These are phyloP conservation scores for Boletus vinaceobasis DNA, from an alignment of 768 basidiomycete species.

Conservation along the genomic window DNA sequence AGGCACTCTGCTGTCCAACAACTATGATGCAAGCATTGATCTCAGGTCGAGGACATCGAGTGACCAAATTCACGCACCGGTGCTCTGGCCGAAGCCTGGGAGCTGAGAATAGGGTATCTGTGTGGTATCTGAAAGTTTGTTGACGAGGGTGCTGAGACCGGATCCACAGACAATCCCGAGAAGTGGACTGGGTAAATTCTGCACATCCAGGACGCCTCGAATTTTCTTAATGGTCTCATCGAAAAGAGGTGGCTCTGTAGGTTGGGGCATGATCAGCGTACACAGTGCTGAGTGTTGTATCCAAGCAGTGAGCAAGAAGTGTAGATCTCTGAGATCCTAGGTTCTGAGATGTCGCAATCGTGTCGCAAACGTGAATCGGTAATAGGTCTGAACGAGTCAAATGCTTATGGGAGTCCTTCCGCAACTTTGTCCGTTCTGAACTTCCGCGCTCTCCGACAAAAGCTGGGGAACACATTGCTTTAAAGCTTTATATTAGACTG, in stretches of 20 bases:
- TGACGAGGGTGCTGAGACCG: conserved; percentile 73
- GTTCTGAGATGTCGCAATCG: too few relatives aligned
- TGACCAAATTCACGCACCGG: conserved; percentile 45
- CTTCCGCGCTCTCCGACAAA: too few relatives aligned
- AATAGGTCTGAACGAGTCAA: too few relatives aligned
- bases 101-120: conserved; percentile 64
- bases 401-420: too few relatives aligned
- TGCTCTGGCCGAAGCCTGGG: conserved; percentile 73
- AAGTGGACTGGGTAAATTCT: conserved; percentile 48
- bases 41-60: neutral
- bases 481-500: too few relatives aligned
- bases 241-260: conserved; percentile 22
- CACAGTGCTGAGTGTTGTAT: too few relatives aligned
- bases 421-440: too few relatives aligned
- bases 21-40: conserved; percentile 41
- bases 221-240: conserved; percentile 29
- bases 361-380: too few relatives aligned
- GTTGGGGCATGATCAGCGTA: conserved; percentile 10
- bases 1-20: conserved; percentile 71
- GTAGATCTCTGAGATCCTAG: too few relatives aligned
- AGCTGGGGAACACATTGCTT: too few relatives aligned
- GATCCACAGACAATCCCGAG: conserved; percentile 88
- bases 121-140: conserved; percentile 52
- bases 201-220: conserved; percentile 21
- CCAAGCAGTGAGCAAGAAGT: too few relatives aligned